Evolutionary conservation across 495 filamentous ascomycete species (phyloP), one percentile per base, ranked within the genome.

Genomic region (Hypoxylon cercidicola): DNA sequence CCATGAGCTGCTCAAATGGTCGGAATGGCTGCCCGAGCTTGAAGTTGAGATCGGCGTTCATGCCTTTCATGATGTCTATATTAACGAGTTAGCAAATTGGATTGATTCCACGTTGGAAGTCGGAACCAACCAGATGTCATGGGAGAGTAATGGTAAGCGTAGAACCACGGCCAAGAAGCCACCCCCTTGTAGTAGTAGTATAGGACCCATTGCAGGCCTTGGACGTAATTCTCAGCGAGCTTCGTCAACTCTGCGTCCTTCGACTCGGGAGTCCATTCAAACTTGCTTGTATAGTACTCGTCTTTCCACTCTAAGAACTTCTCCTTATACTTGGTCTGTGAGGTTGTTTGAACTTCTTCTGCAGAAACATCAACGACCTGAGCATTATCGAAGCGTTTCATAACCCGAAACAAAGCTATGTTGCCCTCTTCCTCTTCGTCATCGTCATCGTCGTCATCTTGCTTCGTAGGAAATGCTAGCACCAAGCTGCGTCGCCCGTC

Each of bases 131-230:
- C 90, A 51, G 91, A 94, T 46, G 94, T 98, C 91, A 96, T 97
- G 8, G 96, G 96, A 4, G 96, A 89, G 75, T 98, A 99, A 77
- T 99, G 96, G 71, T 96, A 99, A 32, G 80, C 76, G 77, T 97
- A 99, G 77, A 90, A 99, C 96, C 96, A 99, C 20, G 95, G 91
- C 96, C 96, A 99, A 48, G 93, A 97, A 21, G 89, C 96, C 54
- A 99, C 93, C 48, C 96, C 95, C 52, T 90, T 88, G 73, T 99
- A 98, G 73, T 99, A 99, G 78, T 99, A 99, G 77, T 89, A 97
- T 35, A 99, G 79, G 32, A 99, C 96, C 96, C 96, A 99, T 71
- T 99, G 96, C 49, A 99, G 78, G 23, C 96, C 96, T 79, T 98
- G 91, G 5, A 99, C 90, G 74, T 99, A 99, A 78, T 98, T 99